Conservation (phyloP, 768 basidiomycete genomes). For the Rhizopogon sp. region DNA sequence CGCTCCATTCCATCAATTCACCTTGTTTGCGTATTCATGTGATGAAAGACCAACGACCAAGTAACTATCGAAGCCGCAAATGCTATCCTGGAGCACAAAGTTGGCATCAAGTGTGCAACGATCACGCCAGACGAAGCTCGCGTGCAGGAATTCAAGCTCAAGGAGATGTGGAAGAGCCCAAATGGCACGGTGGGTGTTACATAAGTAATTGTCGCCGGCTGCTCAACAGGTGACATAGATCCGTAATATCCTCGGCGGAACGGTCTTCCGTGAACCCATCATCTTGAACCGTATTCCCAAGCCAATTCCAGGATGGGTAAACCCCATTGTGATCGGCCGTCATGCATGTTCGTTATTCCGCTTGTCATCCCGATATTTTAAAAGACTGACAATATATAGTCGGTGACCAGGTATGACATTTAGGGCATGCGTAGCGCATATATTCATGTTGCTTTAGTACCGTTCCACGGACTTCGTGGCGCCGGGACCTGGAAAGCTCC, state of each 20-base stretch:
- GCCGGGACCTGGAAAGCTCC: constrained; percentile 89
- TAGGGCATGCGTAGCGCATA: constrained; percentile 7
- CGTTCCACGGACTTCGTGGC: constrained; percentile 91
- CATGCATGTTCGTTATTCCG: constrained; percentile 55
- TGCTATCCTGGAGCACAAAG: constrained; percentile 90
- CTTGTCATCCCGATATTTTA: constrained; percentile 56
- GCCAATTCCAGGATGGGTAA: constrained; percentile 94
- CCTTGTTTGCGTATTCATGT: background rate
- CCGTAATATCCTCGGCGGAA: constrained; percentile 96
- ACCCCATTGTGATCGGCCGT: constrained; percentile 94
- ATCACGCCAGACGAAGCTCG: constrained; percentile 98
- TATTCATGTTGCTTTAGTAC: constrained; percentile 47
- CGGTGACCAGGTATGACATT: constrained; percentile 74
- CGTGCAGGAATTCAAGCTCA: constrained; percentile 94
- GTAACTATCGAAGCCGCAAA: constrained; percentile 92
- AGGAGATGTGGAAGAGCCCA: constrained; percentile 98
- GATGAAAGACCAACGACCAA: constrained; percentile 78
- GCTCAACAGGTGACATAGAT: constrained; percentile 45
- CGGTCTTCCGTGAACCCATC: constrained; percentile 98
- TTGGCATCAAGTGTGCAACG: constrained; percentile 98
- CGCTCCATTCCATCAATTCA: background rate
- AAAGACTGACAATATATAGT: constrained; percentile 77
- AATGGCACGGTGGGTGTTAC: constrained; percentile 75
- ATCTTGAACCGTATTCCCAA: constrained; percentile 86
- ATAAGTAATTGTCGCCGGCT: background rate